phyloP scores from a whole-genome alignment of 2,329 filamentous ascomycete species.

The Juglanconis oblonga region DNA sequence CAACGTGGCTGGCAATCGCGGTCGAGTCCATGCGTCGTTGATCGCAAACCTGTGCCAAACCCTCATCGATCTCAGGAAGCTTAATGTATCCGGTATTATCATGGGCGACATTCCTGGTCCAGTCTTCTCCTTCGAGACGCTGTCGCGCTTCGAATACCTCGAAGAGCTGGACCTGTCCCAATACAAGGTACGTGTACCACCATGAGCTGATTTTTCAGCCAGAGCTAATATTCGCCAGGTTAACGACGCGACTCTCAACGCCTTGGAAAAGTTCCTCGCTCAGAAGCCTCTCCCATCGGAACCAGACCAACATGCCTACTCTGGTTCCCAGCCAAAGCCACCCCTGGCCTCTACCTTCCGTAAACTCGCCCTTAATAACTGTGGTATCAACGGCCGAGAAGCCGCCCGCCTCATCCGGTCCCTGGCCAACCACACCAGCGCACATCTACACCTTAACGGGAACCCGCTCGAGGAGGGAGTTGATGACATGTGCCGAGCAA shows the following conservation, averaged over 20 bases:
- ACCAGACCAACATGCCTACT: not conserved
- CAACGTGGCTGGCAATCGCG: slow-evolving; percentile 52
- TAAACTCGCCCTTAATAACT: slow-evolving; percentile 48
- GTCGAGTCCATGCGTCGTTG: slow-evolving; percentile 46
- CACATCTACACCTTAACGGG: slow-evolving; percentile 48
- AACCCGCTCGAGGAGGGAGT: slow-evolving; percentile 53
- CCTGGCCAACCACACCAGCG: slow-evolving; percentile 44
- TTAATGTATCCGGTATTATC: slow-evolving; percentile 51
- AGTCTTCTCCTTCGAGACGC: slow-evolving; percentile 43
- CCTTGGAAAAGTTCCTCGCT: slow-evolving; percentile 44
- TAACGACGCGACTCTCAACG: slow-evolving; percentile 46
- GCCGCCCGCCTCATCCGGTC: slow-evolving; percentile 49
- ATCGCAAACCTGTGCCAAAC: slow-evolving; percentile 42
- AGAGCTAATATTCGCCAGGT: slow-evolving; percentile 31
- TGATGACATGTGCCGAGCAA: slow-evolving; percentile 46
- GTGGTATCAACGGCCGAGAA: slow-evolving; percentile 48
- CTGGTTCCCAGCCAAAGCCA: not conserved
- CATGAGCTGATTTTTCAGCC: not conserved
- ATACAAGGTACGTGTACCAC: slow-evolving; percentile 42
- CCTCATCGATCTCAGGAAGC: slow-evolving; percentile 40
- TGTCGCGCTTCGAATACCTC: slow-evolving; percentile 42
- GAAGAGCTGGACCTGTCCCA: slow-evolving; percentile 54
- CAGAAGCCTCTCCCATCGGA: slow-evolving; percentile 11
- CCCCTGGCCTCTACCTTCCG: slow-evolving; percentile 36
- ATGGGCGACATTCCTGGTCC: slow-evolving; percentile 43